Conservation (phyloP, 768 basidiomycete genomes). For the Suillus lakei region DNA sequence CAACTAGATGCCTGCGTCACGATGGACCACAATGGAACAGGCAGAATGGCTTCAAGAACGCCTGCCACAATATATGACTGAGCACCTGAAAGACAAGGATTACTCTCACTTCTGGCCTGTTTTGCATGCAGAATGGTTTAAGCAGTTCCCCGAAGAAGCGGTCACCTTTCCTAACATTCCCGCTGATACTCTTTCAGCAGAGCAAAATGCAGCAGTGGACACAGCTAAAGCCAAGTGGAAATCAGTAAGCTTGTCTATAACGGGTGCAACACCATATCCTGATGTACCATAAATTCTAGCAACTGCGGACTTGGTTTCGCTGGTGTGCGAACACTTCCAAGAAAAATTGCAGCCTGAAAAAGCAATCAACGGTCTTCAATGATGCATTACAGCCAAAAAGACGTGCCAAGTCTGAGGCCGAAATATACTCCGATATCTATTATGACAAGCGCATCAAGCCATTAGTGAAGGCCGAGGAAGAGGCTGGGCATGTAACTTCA, state of each 20-base stretch:
- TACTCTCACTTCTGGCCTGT: not conserved
- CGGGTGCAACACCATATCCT: not conserved
- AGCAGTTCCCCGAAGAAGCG: not conserved
- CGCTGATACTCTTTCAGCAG: not conserved
- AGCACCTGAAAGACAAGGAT: not conserved
- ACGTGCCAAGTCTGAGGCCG: not conserved
- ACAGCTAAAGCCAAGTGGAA: not conserved
- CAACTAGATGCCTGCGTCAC: not conserved
- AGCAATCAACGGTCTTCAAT: not conserved
- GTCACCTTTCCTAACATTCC: not conserved
- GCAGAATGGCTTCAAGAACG: not conserved
- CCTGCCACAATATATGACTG: not conserved
- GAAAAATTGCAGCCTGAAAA: not conserved
- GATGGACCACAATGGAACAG: not conserved
- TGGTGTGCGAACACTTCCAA: conserved; percentile 7
- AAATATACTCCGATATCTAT: conserved; percentile 1
- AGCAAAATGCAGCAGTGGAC: not conserved
- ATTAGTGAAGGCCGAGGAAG: conserved; percentile 7
- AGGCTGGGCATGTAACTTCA: not conserved
- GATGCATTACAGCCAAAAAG: not conserved
- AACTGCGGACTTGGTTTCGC: conserved; percentile 7
- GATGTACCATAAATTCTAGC: not conserved
- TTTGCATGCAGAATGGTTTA: not conserved
- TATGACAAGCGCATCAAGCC: conserved; percentile 11
- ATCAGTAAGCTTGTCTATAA: conserved; percentile 2